Base-by-base conservation (phyloP, 2,329 filamentous ascomycete genomes). In the Delphinella strobiligena region DNA sequence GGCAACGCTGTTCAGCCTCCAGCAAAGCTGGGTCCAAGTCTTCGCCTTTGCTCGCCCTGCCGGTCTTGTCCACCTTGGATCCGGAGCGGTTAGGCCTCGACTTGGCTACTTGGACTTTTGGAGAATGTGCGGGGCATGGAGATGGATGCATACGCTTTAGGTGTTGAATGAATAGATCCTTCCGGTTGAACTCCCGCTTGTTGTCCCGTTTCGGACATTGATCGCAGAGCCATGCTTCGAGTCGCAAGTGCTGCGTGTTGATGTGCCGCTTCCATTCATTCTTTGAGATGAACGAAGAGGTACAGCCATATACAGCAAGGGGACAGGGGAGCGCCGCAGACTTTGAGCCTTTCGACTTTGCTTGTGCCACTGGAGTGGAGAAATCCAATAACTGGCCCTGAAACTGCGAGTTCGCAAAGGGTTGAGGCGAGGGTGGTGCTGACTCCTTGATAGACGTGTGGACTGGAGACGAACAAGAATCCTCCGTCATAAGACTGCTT, bases 251-350 rank as follows among this genome's bases (percentile, higher is more conserved):
- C 54, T 93, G 82, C 0, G 81, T 82, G 22, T 69, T 65, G 51
- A 89, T 76, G 55, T 96, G 89, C 0, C 89, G 77, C 60, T 95
- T 95, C 89, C 89, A 95, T 58, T 95, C 88, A 55, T 94, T 94
- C 63, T 93, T 94, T 49, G 72, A 79, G 3, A 73, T 71, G 53
- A 94, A 94, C 0, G 71, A 77, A 2, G 77, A 74, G 1, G 46
- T 48, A 61, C 89, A 96, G 24, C 81, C 82, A 41, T 87, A 91
- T 40, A 75, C 78, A 19, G 74, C 66, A 56, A 95, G 87, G 41
- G 85, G 77, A 58, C 89, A 96, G 17, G 71, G 67, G 53, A 89
- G 91, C 0, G 75, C 41, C 19, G 40, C 19, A 27, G 12, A 27
- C 22, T 27, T 27, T 27, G 22, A 12, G 12, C 22, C 22, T 12